These are phyloP conservation scores for Yarrowia osloensis DNA, from an alignment of 805 yeast genomes.

Conservation along the genomic window DNA sequence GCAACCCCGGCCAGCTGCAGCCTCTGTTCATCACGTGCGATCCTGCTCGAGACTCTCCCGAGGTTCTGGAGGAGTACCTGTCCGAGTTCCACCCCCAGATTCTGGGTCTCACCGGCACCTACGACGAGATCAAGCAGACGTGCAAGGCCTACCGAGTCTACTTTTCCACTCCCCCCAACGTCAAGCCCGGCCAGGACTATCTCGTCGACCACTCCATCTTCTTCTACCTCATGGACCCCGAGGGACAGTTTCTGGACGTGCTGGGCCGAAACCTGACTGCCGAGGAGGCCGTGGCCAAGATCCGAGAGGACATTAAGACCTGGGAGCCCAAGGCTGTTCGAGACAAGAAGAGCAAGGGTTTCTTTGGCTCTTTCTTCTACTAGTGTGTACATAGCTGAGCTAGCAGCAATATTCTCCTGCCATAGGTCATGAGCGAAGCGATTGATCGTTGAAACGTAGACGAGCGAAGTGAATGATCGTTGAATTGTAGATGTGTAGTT, in stretches of 20 bases:
- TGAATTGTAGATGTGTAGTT: no score
- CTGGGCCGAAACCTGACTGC: constrained; percentile 89
- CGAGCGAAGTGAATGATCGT: no score
- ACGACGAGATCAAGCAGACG: constrained; percentile 76
- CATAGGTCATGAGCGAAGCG: not conserved
- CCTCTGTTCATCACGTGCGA: constrained; percentile 96
- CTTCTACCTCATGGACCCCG: constrained; percentile 98
- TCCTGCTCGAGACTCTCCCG: constrained; percentile 92
- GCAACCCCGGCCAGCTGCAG: constrained; percentile 52
- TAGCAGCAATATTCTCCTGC: constrained; percentile 6
- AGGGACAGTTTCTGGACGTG: constrained; percentile 92
- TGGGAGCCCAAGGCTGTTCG: constrained; percentile 73
- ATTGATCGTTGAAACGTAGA: no score
- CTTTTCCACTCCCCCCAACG: constrained; percentile 93
- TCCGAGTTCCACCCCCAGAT: constrained; percentile 87
- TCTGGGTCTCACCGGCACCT: constrained; percentile 88
- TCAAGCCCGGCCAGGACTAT: constrained; percentile 94
- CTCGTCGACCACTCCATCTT: constrained; percentile 96
- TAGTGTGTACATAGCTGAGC: constrained; percentile 29
- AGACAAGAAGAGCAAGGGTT: constrained; percentile 42
- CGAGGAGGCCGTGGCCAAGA: constrained; percentile 71
- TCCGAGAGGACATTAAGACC: constrained; percentile 70
- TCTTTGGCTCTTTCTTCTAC: constrained; percentile 23
- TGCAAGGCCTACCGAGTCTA: constrained; percentile 93
- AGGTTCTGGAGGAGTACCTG: constrained; percentile 77